Conservation (phyloP, 2,329 filamentous ascomycete genomes). For the Cytospora schulzeri region DNA sequence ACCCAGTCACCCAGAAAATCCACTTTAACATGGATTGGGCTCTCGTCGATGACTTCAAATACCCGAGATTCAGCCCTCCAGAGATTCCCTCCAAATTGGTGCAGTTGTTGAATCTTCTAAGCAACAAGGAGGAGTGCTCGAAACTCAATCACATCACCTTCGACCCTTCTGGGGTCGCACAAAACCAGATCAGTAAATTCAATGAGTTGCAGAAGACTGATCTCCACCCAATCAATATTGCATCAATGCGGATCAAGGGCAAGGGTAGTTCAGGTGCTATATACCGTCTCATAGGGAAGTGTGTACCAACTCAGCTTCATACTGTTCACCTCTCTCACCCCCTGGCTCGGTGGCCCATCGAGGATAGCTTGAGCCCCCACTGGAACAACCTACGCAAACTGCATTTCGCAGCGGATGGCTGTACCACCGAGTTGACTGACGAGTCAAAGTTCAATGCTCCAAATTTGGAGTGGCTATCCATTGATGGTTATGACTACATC, state of each 20-base stretch:
- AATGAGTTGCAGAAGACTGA: neutral
- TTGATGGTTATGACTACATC: neutral
- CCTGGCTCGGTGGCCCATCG: neutral
- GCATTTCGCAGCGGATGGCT: neutral
- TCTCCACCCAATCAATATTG: neutral
- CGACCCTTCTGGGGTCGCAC: neutral
- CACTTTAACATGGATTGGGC: neutral
- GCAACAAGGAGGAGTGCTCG: neutral
- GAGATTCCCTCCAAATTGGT: neutral
- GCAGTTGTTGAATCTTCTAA: neutral
- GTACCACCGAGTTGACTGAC: neutral
- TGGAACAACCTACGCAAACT: neutral
- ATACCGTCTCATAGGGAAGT: neutral
- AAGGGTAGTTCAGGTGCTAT: neutral
- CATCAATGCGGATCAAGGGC: neutral
- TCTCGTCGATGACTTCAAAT: neutral
- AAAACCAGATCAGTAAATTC: neutral
- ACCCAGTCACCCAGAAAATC: neutral
- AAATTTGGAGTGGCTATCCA: neutral
- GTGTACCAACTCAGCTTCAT: neutral
- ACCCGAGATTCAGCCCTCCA: neutral
- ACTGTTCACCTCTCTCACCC: neutral
- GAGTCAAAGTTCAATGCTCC: neutral
- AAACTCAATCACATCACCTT: neutral
- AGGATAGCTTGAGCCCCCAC: no score